Percentiles rank a stretch among this genome's conserved stretches.
These are phyloP conservation scores for Taphrina wiesneri DNA, from an alignment of 1,139 yeast species.

Conservation along the genomic window DNA sequence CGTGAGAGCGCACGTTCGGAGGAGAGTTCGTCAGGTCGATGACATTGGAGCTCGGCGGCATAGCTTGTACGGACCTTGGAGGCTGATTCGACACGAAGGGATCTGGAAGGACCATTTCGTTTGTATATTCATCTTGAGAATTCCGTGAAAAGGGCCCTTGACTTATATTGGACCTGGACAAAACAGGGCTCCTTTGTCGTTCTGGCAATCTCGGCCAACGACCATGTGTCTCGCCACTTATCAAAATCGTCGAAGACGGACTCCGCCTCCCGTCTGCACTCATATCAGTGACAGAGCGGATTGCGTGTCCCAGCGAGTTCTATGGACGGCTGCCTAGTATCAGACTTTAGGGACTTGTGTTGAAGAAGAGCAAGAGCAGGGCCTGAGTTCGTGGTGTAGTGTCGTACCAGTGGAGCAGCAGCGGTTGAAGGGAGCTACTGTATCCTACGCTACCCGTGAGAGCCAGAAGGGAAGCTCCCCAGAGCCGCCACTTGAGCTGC, in stretches of 20 bases:
- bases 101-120: constrained; percentile 1
- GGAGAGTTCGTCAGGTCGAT: constrained; percentile 29
- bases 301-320: background rate
- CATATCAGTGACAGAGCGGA: background rate
- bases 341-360: background rate
- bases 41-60: background rate
- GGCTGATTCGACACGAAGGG: background rate
- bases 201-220: background rate
- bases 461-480: background rate
- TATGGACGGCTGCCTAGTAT: background rate
- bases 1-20: background rate
- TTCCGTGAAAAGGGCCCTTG: background rate
- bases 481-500: background rate
- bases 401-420: background rate
- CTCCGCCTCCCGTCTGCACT: background rate
- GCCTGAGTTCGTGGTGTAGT: background rate
- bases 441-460: too few species aligned
- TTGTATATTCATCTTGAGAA: background rate
- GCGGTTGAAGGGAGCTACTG: too few species aligned
- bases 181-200: background rate
- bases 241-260: background rate
- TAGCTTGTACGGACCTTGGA: background rate
- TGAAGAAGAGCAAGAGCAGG: background rate
- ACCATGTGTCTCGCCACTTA: background rate
- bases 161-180: background rate